Base-by-base conservation (phyloP, 2,329 filamentous ascomycete genomes). In the Conoideocrella luteorostrata region DNA sequence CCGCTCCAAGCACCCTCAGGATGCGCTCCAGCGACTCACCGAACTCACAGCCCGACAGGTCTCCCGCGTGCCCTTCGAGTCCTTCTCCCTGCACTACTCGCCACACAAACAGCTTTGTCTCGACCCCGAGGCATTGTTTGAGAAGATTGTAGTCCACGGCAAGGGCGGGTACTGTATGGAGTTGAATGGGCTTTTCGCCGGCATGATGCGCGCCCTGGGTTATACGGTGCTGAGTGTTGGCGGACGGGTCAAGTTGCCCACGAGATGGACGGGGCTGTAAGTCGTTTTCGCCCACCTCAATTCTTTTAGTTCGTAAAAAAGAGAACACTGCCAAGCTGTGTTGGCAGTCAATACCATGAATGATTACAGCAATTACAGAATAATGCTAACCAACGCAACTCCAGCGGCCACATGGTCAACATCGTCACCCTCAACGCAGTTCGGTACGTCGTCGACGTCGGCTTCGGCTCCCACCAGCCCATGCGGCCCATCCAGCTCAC, bases 391-490 rank as follows among this genome's bases (percentile, higher is more conserved):
- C 11, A 20, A 10, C 34, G 18, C 22, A 15, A 12, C 36, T n/a
- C 6, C 23, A 71, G 77, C 75, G 62, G 64, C 12, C 80, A 84
- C 57, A 76, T 81, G 67, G 64, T 80, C 43, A 75, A 78, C 52
- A 69, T 84, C 43, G 70, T 82, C 37, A 73, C 66, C 21, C 67
- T 86, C 18, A 60, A 65, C 39, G 11, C n/a, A 17, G 23, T 17
- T 24, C 23, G 24, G 4, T 30, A 39, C 37, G 33, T 32, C 28
- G 28, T 33, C 5, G 39, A 41, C 39, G 39, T 32, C 28, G 39
- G 39, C 26, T 33, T 41, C 39, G 80, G 80, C 17, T 69, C 68
- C 42, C 70, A 75, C 49, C 57, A 55, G 7, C 47, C 65, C 4
- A 40, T 40, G 38, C 38, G 7, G 13, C 38, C 26, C 38, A 20